phyloP scores from a whole-genome alignment of 371 early-diverging fungal species.

The Mucor sp. region DNA sequence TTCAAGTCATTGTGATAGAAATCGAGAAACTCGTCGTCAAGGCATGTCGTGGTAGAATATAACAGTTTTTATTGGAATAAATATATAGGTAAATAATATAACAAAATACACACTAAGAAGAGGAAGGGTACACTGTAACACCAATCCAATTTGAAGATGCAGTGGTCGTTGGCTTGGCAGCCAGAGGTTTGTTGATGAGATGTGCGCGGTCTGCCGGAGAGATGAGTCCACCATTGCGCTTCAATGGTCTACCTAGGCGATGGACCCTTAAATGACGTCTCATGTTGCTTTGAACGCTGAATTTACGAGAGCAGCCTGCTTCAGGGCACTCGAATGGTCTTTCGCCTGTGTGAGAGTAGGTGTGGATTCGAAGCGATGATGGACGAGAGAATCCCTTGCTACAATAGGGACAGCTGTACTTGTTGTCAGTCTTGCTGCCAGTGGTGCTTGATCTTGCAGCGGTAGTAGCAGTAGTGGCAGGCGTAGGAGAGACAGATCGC shows the following conservation, averaged over 20 bases:
- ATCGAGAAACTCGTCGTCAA: background rate
- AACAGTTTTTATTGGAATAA: slow-evolving; percentile 52
- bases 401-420: slow-evolving; percentile 72
- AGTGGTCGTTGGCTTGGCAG: slow-evolving; percentile 19
- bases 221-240: slow-evolving; percentile 14
- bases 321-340: slow-evolving; percentile 69
- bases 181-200: slow-evolving; percentile 30
- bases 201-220: slow-evolving; percentile 20
- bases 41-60: slow-evolving; percentile 1
- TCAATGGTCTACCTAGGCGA: slow-evolving; percentile 32
- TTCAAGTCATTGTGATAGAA: background rate
- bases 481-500: background rate
- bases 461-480: background rate
- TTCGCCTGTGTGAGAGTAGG: slow-evolving; percentile 77
- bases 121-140: slow-evolving; percentile 3
- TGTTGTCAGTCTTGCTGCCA: slow-evolving; percentile 19
- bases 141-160: slow-evolving; percentile 16
- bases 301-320: slow-evolving; percentile 68
- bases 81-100: background rate
- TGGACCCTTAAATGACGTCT: slow-evolving; percentile 68
- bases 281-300: slow-evolving; percentile 80
- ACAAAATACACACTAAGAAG: background rate
- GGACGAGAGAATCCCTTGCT: slow-evolving; percentile 76
- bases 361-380: slow-evolving; percentile 69
- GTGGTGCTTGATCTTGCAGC: background rate